These are phyloP conservation scores for Pharus latifolius DNA, from an alignment of 176 grass and related monocot genomes.

Conservation along the genomic window DNA sequence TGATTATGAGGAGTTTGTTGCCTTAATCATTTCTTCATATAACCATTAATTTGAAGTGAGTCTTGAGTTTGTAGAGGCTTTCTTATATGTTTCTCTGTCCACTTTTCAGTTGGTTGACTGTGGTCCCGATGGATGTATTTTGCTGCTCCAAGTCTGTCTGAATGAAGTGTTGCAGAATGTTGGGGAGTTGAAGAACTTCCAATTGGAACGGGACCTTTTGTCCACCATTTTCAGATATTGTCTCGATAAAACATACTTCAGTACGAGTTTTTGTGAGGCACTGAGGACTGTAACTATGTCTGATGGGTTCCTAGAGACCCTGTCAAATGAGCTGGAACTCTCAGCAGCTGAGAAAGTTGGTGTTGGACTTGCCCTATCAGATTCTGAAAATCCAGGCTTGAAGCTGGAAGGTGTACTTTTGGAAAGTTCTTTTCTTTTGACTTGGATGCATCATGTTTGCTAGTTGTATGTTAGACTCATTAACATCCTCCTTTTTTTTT, in stretches of 20 bases:
- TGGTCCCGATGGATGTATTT: slow-evolving; percentile 49
- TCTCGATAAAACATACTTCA: slow-evolving; percentile 54
- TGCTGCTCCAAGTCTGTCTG: slow-evolving; percentile 73
- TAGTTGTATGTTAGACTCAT: background rate
- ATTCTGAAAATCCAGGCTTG: slow-evolving; percentile 51
- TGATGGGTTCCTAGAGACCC: slow-evolving; percentile 42
- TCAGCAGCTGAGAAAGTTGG: slow-evolving; percentile 49
- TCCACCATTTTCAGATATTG: slow-evolving; percentile 56
- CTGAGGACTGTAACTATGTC: slow-evolving; percentile 18
- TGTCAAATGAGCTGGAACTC: slow-evolving; percentile 51
- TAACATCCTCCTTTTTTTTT: slow-evolving; percentile 6
- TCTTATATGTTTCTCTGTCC: slow-evolving; percentile 14
- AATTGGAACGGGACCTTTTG: slow-evolving; percentile 32
- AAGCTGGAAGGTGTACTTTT: slow-evolving; percentile 50
- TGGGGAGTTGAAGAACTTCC: slow-evolving; percentile 19
- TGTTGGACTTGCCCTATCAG: slow-evolving; percentile 56
- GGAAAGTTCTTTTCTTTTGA: background rate
- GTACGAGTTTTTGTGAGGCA: slow-evolving; percentile 43
- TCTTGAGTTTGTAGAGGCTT: background rate
- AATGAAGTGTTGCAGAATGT: slow-evolving; percentile 46
- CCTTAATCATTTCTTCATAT: background rate
- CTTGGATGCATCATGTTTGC: background rate
- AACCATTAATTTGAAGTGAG: background rate
- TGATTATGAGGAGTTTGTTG: background rate
- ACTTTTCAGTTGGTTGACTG: slow-evolving; percentile 56